These are phyloP conservation scores for Penicillium sp. DNA, from an alignment of 2,329 filamentous ascomycete genomes.

Conservation along the genomic window DNA sequence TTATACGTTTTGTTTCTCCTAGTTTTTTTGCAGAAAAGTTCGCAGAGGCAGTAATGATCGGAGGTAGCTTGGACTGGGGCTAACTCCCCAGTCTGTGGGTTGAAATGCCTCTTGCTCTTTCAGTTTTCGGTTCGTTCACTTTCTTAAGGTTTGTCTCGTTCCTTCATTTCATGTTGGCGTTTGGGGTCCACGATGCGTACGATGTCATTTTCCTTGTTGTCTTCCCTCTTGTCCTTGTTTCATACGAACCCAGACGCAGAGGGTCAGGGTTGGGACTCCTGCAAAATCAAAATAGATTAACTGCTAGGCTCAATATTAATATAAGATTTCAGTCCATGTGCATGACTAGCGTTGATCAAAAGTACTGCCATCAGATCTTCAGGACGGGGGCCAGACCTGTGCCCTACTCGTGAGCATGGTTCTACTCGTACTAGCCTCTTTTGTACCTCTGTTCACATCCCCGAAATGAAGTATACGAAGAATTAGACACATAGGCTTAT, in stretches of 20 bases:
- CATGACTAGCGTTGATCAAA: background rate
- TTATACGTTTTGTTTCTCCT: constrained; percentile 6
- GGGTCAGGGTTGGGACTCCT: constrained; percentile 19
- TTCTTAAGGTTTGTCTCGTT: constrained; percentile 11
- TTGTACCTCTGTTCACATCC: too few species aligned
- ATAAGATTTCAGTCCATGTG: constrained; percentile 14
- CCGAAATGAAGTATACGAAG: too few species aligned
- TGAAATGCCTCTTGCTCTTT: constrained; percentile 9
- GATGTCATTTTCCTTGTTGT: constrained; percentile 21
- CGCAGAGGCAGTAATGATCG: constrained; percentile 16
- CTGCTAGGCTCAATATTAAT: constrained; percentile 26
- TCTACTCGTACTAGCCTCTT: too few species aligned
- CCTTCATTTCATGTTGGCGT: constrained; percentile 32
- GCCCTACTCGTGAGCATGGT: background rate
- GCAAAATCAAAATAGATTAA: constrained; percentile 30
- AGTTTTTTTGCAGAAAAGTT: constrained; percentile 14
- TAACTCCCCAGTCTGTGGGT: constrained; percentile 1
- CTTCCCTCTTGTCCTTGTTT: constrained; percentile 25
- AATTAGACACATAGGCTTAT: too few species aligned
- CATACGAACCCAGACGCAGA: constrained; percentile 19
- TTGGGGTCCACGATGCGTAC: constrained; percentile 33
- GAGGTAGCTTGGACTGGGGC: constrained; percentile 10
- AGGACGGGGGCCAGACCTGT: too few species aligned
- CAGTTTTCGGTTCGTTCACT: constrained; percentile 15
- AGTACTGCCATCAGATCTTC: background rate